Evolutionary conservation across 805 yeast genomes (phyloP).

Genomic region (Saccharomycopsis sp.): DNA sequence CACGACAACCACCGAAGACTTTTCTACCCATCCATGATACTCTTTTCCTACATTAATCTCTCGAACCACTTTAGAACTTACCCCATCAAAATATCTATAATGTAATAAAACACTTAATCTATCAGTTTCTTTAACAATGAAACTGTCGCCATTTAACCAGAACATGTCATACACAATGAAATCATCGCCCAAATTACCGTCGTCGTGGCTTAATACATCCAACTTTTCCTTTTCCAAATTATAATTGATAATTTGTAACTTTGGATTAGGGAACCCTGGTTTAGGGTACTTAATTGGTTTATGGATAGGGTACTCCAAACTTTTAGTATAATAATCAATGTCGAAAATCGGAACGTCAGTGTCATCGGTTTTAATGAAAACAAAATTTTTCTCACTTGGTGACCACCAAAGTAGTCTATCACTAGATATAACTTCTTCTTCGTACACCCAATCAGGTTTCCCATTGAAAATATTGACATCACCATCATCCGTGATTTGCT

Average conservation of each 20-base stretch:
- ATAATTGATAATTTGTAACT: constrained; percentile 46
- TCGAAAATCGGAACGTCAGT: constrained; percentile 65
- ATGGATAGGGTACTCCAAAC: constrained; percentile 54
- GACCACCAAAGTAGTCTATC: constrained; percentile 87
- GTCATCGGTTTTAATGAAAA: constrained; percentile 66
- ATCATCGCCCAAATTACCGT: constrained; percentile 33
- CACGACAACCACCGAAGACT: constrained; percentile 33
- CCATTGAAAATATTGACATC: constrained; percentile 71
- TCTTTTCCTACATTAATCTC: constrained; percentile 34
- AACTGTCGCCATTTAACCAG: constrained; percentile 47
- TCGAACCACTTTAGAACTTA: constrained; percentile 34
- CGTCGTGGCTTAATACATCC: constrained; percentile 24
- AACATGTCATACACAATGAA: constrained; percentile 52
- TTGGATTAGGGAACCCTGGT: constrained; percentile 73
- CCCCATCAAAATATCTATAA: constrained; percentile 38
- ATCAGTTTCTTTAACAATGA: constrained; percentile 56
- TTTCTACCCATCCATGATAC: constrained; percentile 57
- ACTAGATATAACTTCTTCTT: constrained; percentile 74
- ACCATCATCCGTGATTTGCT: constrained; percentile 64
- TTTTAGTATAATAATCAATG: constrained; percentile 66
- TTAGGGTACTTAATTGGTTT: constrained; percentile 71
- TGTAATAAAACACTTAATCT: constrained; percentile 52
- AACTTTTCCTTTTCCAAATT: constrained; percentile 24
- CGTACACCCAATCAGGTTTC: constrained; percentile 92
- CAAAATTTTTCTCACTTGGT: constrained; percentile 55